Evolutionary conservation across 495 filamentous ascomycete genomes (phyloP).

Genomic region (Penicillium roqueforti): DNA sequence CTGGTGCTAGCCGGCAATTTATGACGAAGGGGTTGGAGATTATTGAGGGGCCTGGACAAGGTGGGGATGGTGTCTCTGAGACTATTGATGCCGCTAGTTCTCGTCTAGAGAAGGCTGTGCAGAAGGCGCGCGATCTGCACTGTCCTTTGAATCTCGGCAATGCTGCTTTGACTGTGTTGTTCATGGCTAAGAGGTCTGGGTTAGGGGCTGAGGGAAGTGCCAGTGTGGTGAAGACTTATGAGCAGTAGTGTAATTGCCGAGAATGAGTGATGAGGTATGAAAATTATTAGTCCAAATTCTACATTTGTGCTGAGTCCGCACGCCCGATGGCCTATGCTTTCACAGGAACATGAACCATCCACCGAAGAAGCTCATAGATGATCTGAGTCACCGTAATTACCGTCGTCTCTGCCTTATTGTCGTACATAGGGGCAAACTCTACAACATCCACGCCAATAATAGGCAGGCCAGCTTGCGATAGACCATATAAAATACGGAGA

Average conservation of each 20-base stretch:
- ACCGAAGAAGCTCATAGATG: too few relatives aligned
- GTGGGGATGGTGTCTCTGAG: slow-evolving; percentile 20
- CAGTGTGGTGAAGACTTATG: slow-evolving; percentile 37
- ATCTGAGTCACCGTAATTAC: too few relatives aligned
- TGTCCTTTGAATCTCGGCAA: slow-evolving; percentile 42
- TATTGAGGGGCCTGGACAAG: slow-evolving; percentile 32
- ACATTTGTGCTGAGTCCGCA: too few relatives aligned
- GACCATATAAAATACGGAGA: too few relatives aligned
- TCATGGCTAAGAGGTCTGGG: slow-evolving; percentile 33
- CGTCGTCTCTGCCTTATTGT: too few relatives aligned
- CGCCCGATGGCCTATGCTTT: too few relatives aligned
- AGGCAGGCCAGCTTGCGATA: too few relatives aligned
- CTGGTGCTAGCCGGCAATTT: slow-evolving; percentile 62
- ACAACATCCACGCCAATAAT: too few relatives aligned
- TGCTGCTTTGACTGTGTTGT: slow-evolving; percentile 37
- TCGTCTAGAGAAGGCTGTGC: slow-evolving; percentile 57
- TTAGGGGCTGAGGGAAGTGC: slow-evolving; percentile 29
- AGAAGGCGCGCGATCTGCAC: slow-evolving; percentile 52
- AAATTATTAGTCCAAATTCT: background rate
- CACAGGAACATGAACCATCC: too few relatives aligned
- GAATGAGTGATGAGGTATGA: background rate
- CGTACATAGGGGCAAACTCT: too few relatives aligned
- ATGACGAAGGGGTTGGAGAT: slow-evolving; percentile 55
- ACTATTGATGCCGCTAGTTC: slow-evolving; percentile 54
- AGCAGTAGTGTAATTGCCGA: slow-evolving; percentile 3